Percentiles rank a stretch among this genome's conserved stretches.
phyloP scores from a whole-genome alignment of 345 rosid species.

The Salix purpurea region DNA sequence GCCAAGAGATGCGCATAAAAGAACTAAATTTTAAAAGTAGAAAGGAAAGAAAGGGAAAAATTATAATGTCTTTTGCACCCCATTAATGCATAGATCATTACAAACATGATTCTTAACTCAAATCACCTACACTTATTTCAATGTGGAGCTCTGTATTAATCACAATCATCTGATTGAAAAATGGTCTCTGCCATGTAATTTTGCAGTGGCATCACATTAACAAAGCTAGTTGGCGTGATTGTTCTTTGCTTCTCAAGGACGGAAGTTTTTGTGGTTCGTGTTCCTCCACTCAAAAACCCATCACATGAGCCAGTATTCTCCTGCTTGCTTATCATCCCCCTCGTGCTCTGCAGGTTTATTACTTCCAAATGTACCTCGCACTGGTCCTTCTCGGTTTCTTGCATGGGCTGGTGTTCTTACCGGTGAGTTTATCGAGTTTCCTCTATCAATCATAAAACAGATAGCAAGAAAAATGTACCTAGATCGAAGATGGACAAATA shows the following conservation, averaged over 20 bases:
- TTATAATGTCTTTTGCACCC: not conserved
- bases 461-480: not conserved
- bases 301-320: not conserved
- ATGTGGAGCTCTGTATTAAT: not conserved
- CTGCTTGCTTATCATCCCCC: not conserved
- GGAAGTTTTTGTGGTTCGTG: constrained; percentile 85
- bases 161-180: not conserved
- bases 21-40: not conserved
- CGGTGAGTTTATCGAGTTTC: constrained; percentile 46
- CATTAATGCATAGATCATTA: not conserved
- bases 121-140: not conserved
- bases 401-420: constrained; percentile 89
- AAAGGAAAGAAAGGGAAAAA: not conserved
- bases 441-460: not conserved
- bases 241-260: constrained; percentile 95
- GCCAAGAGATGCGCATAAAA: not conserved
- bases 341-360: constrained; percentile 62
- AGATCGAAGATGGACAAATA: not conserved
- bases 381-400: constrained; percentile 91
- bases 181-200: constrained; percentile 1
- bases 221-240: constrained; percentile 88
- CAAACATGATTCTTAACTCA: not conserved
- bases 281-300: not conserved
- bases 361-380: constrained; percentile 96
- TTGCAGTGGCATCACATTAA: constrained; percentile 86